phyloP scores from a whole-genome alignment of 495 filamentous ascomycete genomes.

The Lineolata rhizophorae region DNA sequence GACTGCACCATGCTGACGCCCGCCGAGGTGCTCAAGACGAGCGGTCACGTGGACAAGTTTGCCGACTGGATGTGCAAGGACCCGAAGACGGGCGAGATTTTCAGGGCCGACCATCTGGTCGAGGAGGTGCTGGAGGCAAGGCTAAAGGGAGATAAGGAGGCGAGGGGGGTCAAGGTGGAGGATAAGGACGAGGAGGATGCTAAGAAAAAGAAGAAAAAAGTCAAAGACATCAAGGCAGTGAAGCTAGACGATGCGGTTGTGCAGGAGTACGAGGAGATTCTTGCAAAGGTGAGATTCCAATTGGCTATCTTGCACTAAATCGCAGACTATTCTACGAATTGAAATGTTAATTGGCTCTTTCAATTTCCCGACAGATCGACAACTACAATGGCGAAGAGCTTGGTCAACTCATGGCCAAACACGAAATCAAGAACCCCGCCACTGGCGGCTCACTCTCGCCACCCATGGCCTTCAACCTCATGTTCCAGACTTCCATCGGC shows the following conservation, averaged over 20 bases:
- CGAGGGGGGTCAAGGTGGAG: slow-evolving; percentile 26
- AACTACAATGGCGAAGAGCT: slow-evolving; percentile 48
- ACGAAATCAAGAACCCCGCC: slow-evolving; percentile 40
- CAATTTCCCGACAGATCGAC: slow-evolving; percentile 26
- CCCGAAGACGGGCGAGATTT: slow-evolving; percentile 88
- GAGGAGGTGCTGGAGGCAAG: slow-evolving; percentile 76
- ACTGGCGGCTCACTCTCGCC: slow-evolving; percentile 37
- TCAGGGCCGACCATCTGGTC: slow-evolving; percentile 87
- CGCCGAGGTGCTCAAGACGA: slow-evolving; percentile 80
- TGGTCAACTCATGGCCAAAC: slow-evolving; percentile 41
- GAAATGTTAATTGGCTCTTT: neutral
- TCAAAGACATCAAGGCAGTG: slow-evolving; percentile 30
- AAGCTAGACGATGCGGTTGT: slow-evolving; percentile 42
- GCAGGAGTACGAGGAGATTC: slow-evolving; percentile 43
- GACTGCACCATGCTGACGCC: slow-evolving; percentile 31
- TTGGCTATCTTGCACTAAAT: neutral
- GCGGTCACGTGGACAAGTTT: slow-evolving; percentile 93
- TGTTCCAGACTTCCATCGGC: slow-evolving; percentile 53
- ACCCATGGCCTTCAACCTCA: slow-evolving; percentile 49
- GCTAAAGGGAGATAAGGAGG: slow-evolving; percentile 37
- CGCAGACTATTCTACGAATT: neutral
- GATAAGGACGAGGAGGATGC: slow-evolving; percentile 29
- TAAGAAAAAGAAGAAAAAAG: slow-evolving; percentile 31
- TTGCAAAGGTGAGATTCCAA: slow-evolving; percentile 29
- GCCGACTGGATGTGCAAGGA: slow-evolving; percentile 99